A percentile compares a stretch with the other conserved stretches of the same genome.
phyloP scores from a whole-genome alignment of 1,284 basidiomycete genomes.

The Papiliotrema terrestris region DNA sequence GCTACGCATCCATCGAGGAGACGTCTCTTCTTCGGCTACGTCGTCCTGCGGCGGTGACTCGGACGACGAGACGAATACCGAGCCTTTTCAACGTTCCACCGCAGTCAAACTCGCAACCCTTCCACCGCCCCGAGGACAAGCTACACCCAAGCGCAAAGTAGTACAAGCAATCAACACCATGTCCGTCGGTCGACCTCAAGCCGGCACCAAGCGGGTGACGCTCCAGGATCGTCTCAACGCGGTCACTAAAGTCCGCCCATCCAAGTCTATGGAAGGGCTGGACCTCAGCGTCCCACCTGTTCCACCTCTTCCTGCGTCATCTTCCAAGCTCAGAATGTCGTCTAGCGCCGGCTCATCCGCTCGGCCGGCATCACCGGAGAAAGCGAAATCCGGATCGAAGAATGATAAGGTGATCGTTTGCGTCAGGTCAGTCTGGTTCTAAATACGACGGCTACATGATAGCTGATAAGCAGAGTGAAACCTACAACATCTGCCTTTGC shows the following conservation, averaged over 20 bases:
- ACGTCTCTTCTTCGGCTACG: slow-evolving; percentile 32
- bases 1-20: slow-evolving; percentile 27
- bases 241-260: slow-evolving; percentile 27
- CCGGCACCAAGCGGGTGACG: slow-evolving; percentile 24
- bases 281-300: neutral
- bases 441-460: neutral
- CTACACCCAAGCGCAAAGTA: slow-evolving; percentile 29
- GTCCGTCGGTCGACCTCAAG: slow-evolving; percentile 7
- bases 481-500: slow-evolving; percentile 37
- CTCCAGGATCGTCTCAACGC: slow-evolving; percentile 26
- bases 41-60: slow-evolving; percentile 11
- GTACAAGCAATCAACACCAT: slow-evolving; percentile 18
- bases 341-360: neutral
- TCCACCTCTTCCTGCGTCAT: neutral
- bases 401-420: slow-evolving; percentile 47
- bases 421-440: slow-evolving; percentile 32
- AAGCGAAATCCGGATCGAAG: neutral
- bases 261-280: slow-evolving; percentile 10
- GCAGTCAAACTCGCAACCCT: too few relatives aligned
- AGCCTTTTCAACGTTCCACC: too few relatives aligned
- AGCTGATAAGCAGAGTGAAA: slow-evolving; percentile 31
- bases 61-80: slow-evolving; percentile 14
- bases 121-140: neutral
- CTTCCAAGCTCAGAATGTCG: neutral
- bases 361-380: neutral